Base-by-base conservation (phyloP, 23 red algal species). In the Pyropia haitanensis region DNA sequence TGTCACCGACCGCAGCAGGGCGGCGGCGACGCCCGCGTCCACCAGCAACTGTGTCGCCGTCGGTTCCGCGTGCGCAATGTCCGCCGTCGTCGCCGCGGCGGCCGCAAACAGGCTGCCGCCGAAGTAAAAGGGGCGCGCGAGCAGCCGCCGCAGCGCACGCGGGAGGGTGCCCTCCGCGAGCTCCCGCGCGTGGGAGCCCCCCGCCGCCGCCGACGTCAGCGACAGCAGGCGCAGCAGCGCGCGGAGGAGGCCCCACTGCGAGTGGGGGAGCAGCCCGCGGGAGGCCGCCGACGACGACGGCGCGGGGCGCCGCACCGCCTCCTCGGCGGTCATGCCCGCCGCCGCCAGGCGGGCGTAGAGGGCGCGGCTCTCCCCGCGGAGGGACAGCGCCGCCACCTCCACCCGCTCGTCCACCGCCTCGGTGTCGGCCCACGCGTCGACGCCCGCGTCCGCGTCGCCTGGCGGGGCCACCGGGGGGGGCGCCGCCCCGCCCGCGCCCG, bases 31-130 rank as follows among this genome's bases (percentile, higher is more conserved):
- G 22, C 88, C 78, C 39, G 77, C 79, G 21, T 85, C 72, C 1
- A 85, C 75, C 22, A 93, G 62, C 34, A 74, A 73, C 14, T 53
- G 31, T 2, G 88, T 85, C 2, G 78, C 81, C 24, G 78, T 83
- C 2, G 88, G 88, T 67, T 93, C 88, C 14, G 88, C 73, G 49
- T 93, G 88, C 23, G 88, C 88, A 66, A 93, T 85, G 53, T 85
- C 72, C 14, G 88, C 71, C 18, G 80, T 73, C 16, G 81, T 52
- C 9, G 63, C 64, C 39, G 77, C 88, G 28, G 88, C 79, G 24
- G 75, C 72, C 30, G 73, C 60, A 80, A 93, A 93, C 18, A 93
- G 61, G 68, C 75, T 79, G 23, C 88, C 88, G 18, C 88, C 88
- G 60, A 79, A 75, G 49, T 77, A 60, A 31, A 83, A 79, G 20